A percentile compares a stretch with the other conserved stretches of the same genome.
Evolutionary conservation across 2,329 filamentous ascomycete species (phyloP).

Genomic region (Plenodomus tracheiphilus): DNA sequence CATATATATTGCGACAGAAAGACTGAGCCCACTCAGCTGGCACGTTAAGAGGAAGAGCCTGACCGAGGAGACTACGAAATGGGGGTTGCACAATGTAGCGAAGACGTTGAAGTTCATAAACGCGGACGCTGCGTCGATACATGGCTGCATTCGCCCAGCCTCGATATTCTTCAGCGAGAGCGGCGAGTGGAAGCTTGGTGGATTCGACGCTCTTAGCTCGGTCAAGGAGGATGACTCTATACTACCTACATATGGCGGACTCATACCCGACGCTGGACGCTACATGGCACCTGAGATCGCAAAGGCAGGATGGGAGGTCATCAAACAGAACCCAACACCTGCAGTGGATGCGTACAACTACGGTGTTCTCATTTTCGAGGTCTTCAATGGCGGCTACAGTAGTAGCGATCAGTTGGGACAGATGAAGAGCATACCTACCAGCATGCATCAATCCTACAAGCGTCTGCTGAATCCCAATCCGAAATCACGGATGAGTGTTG

Average conservation of each 20-base stretch:
- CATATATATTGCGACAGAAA: constrained; percentile 95
- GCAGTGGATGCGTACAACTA: constrained; percentile 88
- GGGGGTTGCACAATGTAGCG: constrained; percentile 88
- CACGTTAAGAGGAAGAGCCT: constrained; percentile 85
- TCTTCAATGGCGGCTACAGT: constrained; percentile 83
- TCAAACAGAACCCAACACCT: constrained; percentile 79
- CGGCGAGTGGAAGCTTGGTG: constrained; percentile 95
- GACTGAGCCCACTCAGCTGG: constrained; percentile 85
- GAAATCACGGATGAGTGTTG: constrained; percentile 81
- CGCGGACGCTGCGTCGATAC: constrained; percentile 86
- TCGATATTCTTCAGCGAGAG: constrained; percentile 94
- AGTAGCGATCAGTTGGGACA: constrained; percentile 80
- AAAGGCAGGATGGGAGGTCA: constrained; percentile 85
- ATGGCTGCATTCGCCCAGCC: constrained; percentile 81
- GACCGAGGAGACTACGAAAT: constrained; percentile 91
- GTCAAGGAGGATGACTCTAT: constrained; percentile 95
- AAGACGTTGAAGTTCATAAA: constrained; percentile 97
- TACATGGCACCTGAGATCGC: constrained; percentile 88
- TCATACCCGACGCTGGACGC: constrained; percentile 80
- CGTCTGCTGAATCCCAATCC: constrained; percentile 85
- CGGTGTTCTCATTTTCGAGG: constrained; percentile 82
- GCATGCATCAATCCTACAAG: constrained; percentile 90
- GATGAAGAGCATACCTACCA: constrained; percentile 81
- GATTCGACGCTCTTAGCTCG: constrained; percentile 90
- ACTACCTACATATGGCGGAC: constrained; percentile 86